Evolutionary conservation across 192 early-diverging fungal species (phyloP), one percentile per base, ranked within the genome.

Genomic region (Coemansia sp.): DNA sequence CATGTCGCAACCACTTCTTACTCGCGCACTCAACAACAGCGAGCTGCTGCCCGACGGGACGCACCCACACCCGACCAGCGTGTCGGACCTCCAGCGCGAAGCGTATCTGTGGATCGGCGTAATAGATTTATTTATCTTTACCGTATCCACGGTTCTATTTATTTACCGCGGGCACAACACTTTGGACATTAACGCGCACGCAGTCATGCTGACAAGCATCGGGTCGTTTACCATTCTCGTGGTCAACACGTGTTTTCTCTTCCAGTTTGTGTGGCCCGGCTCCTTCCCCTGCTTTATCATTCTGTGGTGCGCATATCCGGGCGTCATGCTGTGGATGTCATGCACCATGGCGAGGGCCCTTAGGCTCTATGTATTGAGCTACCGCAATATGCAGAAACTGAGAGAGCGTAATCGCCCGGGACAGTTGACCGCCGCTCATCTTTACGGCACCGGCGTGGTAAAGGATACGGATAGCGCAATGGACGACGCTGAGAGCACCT

Each of bases 241-340:
- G 8, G 76, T 80, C 56, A 80, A 80, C 71, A 74, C 76, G 9
- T 80, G 76, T 52, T 80, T 80, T 21, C 36, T 80, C 26, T 80
- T 80, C 68, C 76, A 80, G 61, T 80, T 80, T 43, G 76, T 80
- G 57, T 80, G 76, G 76, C 70, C 70, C 4, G 80, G 74, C 39
- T 35, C 69, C 39, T 82, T 76, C 54, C 80, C 80, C 35, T 82
- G 80, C 63, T 76, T 82, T 62, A 44, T 82, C 12, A 72, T 76
- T 33, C 46, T 82, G 27, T 82, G 80, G 80, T 66, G 66, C 22
- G 73, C 73, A 15, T 82, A 82, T 27, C 73, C 73, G 3, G 80
- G 80, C 32, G 74, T 82, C 37, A 82, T 76, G 69, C 63, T 82
- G 55, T 82, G 80, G 80, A 70, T 72, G 60, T 63, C 67, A 18